phyloP scores from a whole-genome alignment of 805 yeast genomes.

The Cyberlindnera nakhonratchasimensis region DNA sequence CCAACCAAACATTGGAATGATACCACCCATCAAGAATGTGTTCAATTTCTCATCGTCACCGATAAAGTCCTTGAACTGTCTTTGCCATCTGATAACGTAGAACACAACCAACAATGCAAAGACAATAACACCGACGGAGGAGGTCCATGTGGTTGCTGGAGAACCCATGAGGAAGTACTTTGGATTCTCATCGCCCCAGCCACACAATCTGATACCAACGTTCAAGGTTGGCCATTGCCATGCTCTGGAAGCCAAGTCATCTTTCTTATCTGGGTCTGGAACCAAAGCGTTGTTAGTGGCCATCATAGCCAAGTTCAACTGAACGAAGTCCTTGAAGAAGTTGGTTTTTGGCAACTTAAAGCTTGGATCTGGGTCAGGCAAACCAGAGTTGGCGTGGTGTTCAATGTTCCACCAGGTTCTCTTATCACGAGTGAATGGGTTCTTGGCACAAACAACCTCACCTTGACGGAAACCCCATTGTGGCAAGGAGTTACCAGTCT shows the following conservation, averaged over 20 bases:
- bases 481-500: slow-evolving; percentile 79
- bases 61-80: slow-evolving; percentile 66
- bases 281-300: slow-evolving; percentile 79
- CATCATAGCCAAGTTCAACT: slow-evolving; percentile 82
- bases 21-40: slow-evolving; percentile 63
- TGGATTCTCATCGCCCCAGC: slow-evolving; percentile 57
- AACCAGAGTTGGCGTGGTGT: slow-evolving; percentile 54
- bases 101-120: slow-evolving; percentile 42
- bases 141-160: slow-evolving; percentile 76
- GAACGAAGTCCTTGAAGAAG: slow-evolving; percentile 72
- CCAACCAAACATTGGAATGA: slow-evolving; percentile 81
- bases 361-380: slow-evolving; percentile 58
- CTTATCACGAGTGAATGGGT: slow-evolving; percentile 69
- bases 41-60: slow-evolving; percentile 41
- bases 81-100: slow-evolving; percentile 63
- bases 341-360: slow-evolving; percentile 70
- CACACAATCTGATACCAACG: slow-evolving; percentile 72
- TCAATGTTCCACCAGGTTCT: slow-evolving; percentile 90
- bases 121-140: slow-evolving; percentile 53
- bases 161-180: slow-evolving; percentile 72
- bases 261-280: slow-evolving; percentile 73
- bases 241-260: slow-evolving; percentile 65
- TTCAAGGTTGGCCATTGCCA: slow-evolving; percentile 90
- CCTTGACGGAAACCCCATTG: slow-evolving; percentile 99
- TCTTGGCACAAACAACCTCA: slow-evolving; percentile 78